Conservation (phyloP, 371 early-diverging fungal species). For the Smittium culicis region DNA sequence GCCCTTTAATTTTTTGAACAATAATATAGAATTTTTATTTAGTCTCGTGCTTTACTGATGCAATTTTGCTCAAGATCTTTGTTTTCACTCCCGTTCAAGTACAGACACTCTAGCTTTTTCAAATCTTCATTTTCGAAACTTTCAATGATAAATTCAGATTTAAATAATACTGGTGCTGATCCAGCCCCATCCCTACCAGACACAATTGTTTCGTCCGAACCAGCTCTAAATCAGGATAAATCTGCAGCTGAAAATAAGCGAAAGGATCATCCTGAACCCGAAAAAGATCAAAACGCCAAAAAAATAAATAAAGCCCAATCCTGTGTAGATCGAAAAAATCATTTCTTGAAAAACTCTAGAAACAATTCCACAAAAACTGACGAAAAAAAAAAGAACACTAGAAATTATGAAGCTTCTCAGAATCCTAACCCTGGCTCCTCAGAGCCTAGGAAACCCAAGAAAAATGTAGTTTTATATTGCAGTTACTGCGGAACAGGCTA, state of each 20-base stretch:
- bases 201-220: too few relatives aligned
- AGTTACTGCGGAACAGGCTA: constrained; percentile 92
- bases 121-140: too few relatives aligned
- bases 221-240: too few relatives aligned
- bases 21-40: too few relatives aligned
- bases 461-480: constrained; percentile 71
- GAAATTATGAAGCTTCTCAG: background rate
- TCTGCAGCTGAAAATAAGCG: background rate
- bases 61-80: too few relatives aligned
- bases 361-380: background rate
- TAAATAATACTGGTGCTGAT: too few relatives aligned
- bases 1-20: too few relatives aligned
- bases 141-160: too few relatives aligned
- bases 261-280: background rate
- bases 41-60: too few relatives aligned
- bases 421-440: background rate
- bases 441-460: constrained; percentile 47
- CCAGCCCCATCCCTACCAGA: too few relatives aligned
- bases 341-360: constrained; percentile 2
- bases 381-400: background rate
- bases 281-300: background rate
- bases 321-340: constrained; percentile 4
- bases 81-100: too few relatives aligned
- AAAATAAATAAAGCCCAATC: constrained; percentile 3
- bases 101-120: too few relatives aligned